Base-by-base conservation (phyloP, 176 grass and related monocot species). In the Calamus simplicifolius region DNA sequence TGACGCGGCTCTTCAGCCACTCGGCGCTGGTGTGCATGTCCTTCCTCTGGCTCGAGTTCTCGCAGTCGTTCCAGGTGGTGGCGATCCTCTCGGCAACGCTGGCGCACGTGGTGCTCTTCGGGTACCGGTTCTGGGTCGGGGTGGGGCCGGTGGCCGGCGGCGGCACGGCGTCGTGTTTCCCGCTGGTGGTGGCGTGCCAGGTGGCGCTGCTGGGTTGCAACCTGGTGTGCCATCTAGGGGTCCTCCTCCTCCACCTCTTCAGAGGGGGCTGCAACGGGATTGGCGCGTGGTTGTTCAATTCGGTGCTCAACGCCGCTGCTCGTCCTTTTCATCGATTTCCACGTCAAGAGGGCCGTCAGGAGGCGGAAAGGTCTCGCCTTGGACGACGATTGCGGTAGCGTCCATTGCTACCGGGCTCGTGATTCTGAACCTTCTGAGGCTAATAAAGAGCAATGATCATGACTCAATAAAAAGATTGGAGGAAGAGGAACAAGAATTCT, bases 11-110 rank as follows among this genome's bases (percentile, higher is more conserved):
- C 50, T 73, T 81, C 66, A 82, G 80, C 64, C 93, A 97, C 66
- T 84, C 83, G 0, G 87, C 81, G 0, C 58, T 89, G 49, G 55
- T 98, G 1, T 76, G 84, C 69, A 98, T 91, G 87, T 85, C 93
- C 2, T 97, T 97, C 76, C 87, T 97, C 56, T 97, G 87, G 93
- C 81, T 92, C 16, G 87, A 97, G 81, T 97, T 97, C 84, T 97
- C 93, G 16, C 87, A 97, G 77, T 97, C 93, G 51, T 91, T 97
- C 73, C 93, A 97, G 87, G 84, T 97, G 25, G 75, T 89, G 19
- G 93, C 87, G 19, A 97, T 97, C 75, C 84, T 97, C 3, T 79
- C 81, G 0, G 76, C 87, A 51, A 88, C 87, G 31, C 81, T 92
- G 8, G 80, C 81, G 0, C 85, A 98, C 74, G 75, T 72, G 48